These are phyloP conservation scores for Mortierella antarctica DNA, from an alignment of 192 early-diverging fungal species.

Conservation along the genomic window DNA sequence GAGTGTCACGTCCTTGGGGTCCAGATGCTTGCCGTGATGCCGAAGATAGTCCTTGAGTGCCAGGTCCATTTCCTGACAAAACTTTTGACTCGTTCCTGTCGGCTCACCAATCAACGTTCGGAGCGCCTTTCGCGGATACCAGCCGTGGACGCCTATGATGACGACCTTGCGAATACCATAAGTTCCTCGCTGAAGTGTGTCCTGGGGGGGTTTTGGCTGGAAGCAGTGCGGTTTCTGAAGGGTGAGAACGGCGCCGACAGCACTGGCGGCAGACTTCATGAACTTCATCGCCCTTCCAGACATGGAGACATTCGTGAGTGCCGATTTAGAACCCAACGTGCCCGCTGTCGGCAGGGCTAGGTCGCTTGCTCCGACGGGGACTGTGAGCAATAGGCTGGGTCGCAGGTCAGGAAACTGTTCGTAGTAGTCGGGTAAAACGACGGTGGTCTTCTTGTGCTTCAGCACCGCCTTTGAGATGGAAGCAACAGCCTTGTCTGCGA, in stretches of 20 bases:
- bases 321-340: neutral
- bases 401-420: slow-evolving; percentile 38
- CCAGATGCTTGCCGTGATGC: slow-evolving; percentile 59
- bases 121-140: slow-evolving; percentile 86
- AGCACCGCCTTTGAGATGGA: slow-evolving; percentile 15
- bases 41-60: slow-evolving; percentile 69
- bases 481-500: slow-evolving; percentile 5
- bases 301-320: neutral
- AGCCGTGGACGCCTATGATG: slow-evolving; percentile 92
- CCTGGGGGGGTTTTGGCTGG: too few species aligned
- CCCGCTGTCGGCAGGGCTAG: neutral
- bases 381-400: slow-evolving; percentile 21
- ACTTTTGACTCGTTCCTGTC: slow-evolving; percentile 88
- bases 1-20: slow-evolving; percentile 64
- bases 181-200: slow-evolving; percentile 23
- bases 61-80: slow-evolving; percentile 88
- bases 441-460: slow-evolving; percentile 14
- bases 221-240: neutral
- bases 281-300: neutral
- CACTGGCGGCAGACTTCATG: slow-evolving; percentile 8
- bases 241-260: slow-evolving; percentile 10
- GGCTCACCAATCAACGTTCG: slow-evolving; percentile 88
- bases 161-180: slow-evolving; percentile 65
- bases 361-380: slow-evolving; percentile 12
- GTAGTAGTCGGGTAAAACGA: slow-evolving; percentile 40